Base-by-base conservation (phyloP, 1,284 basidiomycete genomes). In the Flammula alnicola region DNA sequence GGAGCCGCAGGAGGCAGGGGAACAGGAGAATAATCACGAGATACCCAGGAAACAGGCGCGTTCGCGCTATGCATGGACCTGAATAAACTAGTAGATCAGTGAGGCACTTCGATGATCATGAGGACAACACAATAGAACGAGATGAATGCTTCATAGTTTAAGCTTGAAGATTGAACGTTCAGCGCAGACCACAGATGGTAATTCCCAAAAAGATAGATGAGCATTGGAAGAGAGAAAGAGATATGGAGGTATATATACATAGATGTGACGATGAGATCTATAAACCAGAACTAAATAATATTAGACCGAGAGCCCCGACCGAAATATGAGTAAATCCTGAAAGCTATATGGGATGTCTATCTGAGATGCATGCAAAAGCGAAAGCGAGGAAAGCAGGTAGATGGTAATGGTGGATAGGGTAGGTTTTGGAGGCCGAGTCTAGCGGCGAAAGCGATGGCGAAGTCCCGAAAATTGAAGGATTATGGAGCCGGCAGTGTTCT, bases 351-450 rank as follows among this genome's bases (percentile, higher is more conserved):
- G 44, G 43, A 31, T 54, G 56, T 65, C 62, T 67, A 66, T n/a
- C n/a, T 54, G 56, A 56, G 39, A 54, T 59, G 62, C 49, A 65
- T 66, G 66, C 60, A 41, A 62, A 54, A 51, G 40, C 51, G 63
- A 67, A 56, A 67, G 65, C 66, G 47, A 68, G 52, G 64, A 66
- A 60, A 71, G 63, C 66, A 55, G 55, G 49, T 54, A 45, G 20
- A 59, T 40, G 50, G 49, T 52, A 52, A 57, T 35, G 49, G 41
- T 36, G 29, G 33, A 47, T 45, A 48, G 20, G 25, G 26, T 6
- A 22, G 17, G 17, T 29, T 54, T 58, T 51, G 52, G 46, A 32
- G 54, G 57, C 59, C 58, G 57, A 64, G 44, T 47, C 58, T 60
- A 60, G 56, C 56, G 59, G 60, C 58, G 41, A 47, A 47, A 30